These are phyloP conservation scores for Leucogyrophana mollusca DNA, from an alignment of 768 basidiomycete genomes.

Conservation along the genomic window DNA sequence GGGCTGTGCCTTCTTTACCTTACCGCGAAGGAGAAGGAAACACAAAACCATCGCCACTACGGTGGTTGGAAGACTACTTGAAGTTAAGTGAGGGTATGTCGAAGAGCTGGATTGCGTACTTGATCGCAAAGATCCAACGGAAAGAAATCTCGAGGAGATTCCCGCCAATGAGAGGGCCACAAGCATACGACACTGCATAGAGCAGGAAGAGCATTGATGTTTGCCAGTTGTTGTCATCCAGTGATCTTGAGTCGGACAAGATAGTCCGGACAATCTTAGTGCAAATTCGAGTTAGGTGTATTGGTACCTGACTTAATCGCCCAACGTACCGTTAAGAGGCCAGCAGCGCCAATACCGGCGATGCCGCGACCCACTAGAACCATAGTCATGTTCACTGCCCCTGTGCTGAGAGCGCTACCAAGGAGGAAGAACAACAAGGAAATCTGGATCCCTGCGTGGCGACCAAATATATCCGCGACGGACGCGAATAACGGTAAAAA, in stretches of 20 bases:
- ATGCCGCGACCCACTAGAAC: conserved; percentile 40
- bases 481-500: conserved; percentile 43
- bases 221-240: conserved; percentile 40
- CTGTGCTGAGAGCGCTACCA: conserved; percentile 41
- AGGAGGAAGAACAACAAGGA: conserved; percentile 36
- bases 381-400: conserved; percentile 35
- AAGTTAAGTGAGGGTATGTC: not conserved
- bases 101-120: conserved; percentile 23
- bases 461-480: conserved; percentile 40
- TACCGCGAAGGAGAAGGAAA: conserved; percentile 34
- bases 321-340: conserved; percentile 26
- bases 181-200: conserved; percentile 35
- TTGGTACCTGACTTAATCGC: no score
- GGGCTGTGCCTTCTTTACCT: conserved; percentile 25
- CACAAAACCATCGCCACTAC: conserved; percentile 29
- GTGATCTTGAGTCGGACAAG: conserved; percentile 35
- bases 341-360: conserved; percentile 38
- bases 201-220: conserved; percentile 36
- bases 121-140: conserved; percentile 47
- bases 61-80: conserved; percentile 31
- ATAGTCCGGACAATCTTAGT: conserved; percentile 37
- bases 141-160: conserved; percentile 33
- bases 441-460: conserved; percentile 35
- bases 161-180: conserved; percentile 42
- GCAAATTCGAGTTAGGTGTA: not conserved